Conservation (phyloP, 345 rosid species). For the Brassica rapa region DNA sequence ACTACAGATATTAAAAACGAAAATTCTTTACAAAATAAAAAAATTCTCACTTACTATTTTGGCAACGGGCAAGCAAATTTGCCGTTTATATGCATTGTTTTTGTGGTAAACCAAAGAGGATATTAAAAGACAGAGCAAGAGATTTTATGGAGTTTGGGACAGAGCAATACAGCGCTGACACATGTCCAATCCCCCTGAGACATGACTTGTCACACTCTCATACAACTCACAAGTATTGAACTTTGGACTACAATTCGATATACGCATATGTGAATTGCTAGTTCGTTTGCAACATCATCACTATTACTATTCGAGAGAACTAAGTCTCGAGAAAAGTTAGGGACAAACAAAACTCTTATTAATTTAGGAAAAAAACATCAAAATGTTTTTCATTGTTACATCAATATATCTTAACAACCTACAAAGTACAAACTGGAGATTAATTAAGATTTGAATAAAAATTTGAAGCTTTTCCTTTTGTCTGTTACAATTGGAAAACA, state of each 20-base stretch:
- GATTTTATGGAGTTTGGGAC: slow-evolving; percentile 30
- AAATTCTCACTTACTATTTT: not conserved
- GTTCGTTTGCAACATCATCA: not conserved
- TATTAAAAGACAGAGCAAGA: not conserved
- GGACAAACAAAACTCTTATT: not conserved
- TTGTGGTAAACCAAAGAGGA: slow-evolving; percentile 19
- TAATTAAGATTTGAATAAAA: too few relatives aligned
- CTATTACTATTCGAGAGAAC: not conserved
- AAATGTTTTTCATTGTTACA: not conserved
- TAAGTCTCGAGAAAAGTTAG: not conserved
- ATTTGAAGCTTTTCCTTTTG: not conserved
- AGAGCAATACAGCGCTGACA: slow-evolving; percentile 29
- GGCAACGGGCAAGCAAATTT: not conserved
- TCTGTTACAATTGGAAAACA: not conserved
- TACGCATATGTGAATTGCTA: not conserved
- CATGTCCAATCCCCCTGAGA: slow-evolving; percentile 32
- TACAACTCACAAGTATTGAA: slow-evolving; percentile 1
- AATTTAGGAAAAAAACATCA: not conserved
- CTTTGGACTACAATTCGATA: not conserved
- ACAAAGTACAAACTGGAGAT: not conserved
- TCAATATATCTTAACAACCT: not conserved
- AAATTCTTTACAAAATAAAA: not conserved
- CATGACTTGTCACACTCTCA: slow-evolving; percentile 23
- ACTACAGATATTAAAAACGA: not conserved
- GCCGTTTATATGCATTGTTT: slow-evolving; percentile 16